Conservation (phyloP, 2,329 filamentous ascomycete genomes). For the Epichloe festucae region DNA sequence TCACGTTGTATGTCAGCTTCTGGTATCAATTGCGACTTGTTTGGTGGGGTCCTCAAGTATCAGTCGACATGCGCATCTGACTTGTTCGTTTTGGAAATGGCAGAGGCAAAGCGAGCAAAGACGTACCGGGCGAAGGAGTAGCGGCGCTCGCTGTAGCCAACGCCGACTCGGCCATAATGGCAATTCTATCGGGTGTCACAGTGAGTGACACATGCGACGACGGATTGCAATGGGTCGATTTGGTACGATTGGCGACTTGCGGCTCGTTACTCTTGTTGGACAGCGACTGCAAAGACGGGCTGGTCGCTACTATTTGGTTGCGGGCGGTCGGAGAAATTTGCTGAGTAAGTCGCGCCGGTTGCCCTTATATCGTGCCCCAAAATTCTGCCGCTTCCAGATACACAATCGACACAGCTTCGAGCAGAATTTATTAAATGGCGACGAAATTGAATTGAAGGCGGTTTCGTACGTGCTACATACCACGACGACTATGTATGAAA, state of each 20-base stretch:
- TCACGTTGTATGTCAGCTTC: neutral
- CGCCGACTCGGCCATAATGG: constrained; percentile 29
- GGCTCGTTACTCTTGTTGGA: constrained; percentile 6
- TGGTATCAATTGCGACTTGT: no score
- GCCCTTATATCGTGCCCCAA: constrained; percentile 29
- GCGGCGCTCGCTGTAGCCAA: constrained; percentile 22
- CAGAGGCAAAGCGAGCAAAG: neutral
- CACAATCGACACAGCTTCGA: constrained; percentile 21
- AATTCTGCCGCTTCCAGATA: constrained; percentile 23
- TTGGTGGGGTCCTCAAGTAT: neutral
- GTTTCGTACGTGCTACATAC: no score
- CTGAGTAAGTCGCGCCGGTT: constrained; percentile 24
- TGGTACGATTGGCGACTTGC: neutral
- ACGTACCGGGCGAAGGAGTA: constrained; percentile 24
- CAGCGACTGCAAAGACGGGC: constrained; percentile 7
- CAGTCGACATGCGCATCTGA: neutral
- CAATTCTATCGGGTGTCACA: constrained; percentile 17
- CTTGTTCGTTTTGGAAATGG: neutral
- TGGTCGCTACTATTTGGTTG: constrained; percentile 15
- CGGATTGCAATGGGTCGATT: constrained; percentile 1
- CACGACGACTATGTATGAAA: no score
- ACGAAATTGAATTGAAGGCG: neutral
- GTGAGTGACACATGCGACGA: constrained; percentile 10
- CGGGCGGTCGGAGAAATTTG: constrained; percentile 27
- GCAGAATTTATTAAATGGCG: constrained; percentile 6